Percentiles rank a stretch among this genome's conserved stretches.
phyloP scores from a whole-genome alignment of 2,329 filamentous ascomycete species.

The Sordariomycetes sp. region DNA sequence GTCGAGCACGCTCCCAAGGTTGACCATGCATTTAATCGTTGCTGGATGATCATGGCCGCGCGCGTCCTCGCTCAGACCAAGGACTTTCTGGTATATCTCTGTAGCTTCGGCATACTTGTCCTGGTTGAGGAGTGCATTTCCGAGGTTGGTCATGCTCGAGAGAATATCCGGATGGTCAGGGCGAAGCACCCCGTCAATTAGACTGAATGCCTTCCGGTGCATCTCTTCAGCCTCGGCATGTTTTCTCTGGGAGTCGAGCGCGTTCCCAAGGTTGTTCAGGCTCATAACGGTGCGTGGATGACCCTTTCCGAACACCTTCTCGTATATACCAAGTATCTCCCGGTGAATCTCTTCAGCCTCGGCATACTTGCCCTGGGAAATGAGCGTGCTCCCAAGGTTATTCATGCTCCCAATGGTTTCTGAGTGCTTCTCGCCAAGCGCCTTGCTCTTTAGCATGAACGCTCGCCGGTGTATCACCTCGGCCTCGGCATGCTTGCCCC shows the following conservation, averaged over 20 bases:
- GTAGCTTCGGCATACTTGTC: not conserved
- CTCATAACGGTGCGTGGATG: not conserved
- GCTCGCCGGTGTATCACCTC: not conserved
- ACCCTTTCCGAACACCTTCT: not conserved
- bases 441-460: slow-evolving; percentile 7
- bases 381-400: slow-evolving; percentile 3
- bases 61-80: not conserved
- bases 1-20: not conserved
- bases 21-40: not conserved
- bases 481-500: not conserved
- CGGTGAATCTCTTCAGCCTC: slow-evolving; percentile 1
- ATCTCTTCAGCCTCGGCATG: not conserved
- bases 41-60: not conserved
- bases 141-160: not conserved
- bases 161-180: not conserved
- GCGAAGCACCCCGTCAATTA: not conserved
- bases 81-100: not conserved
- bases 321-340: not conserved
- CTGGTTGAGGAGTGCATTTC: too few relatives aligned
- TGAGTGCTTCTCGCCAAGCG: slow-evolving; percentile 9
- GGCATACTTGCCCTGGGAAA: not conserved
- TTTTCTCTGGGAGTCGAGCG: not conserved
- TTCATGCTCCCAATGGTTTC: slow-evolving; percentile 5
- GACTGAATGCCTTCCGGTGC: not conserved
- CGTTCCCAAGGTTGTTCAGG: not conserved